Base-by-base conservation (phyloP, 2,329 filamentous ascomycete genomes). In the Fusarium acutatum region DNA sequence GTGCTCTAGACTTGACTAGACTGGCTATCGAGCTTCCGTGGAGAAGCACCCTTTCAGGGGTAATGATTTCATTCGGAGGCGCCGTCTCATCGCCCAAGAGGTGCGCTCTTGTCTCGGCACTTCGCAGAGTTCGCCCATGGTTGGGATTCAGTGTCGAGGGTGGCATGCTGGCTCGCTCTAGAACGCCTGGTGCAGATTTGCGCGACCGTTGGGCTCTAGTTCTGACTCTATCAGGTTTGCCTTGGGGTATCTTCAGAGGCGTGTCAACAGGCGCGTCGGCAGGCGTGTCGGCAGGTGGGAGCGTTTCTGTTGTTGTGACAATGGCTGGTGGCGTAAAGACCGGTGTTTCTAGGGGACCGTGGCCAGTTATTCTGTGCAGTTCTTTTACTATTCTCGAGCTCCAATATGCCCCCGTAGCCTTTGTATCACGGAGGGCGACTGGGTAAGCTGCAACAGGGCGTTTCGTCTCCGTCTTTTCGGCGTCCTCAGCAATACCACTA, bases 1-100 rank as follows among this genome's bases (percentile, higher is more conserved):
- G 83, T 11, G 83, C 83, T 43, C 86, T 84, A 15, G 81, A 80
- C 75, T 89, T 89, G 65, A 89, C 87, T 4, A 86, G 85, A 14
- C 84, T 82, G 8, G 85, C 79, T n/a, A 89, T 89, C 7, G 88
- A 88, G 65, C 79, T 84, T 49, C 63, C 60, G 14, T 28, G 30
- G 13, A 43, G 56, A 10, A 49, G 38, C 26, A 67, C 44, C 40
- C 60, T 69, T 8, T 72, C 52, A 4, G 71, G 72, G n/a, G 71
- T 67, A 9, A 34, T 50, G 34, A 50, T 18, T 22, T 58, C 43
- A 13, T 24, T 46, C 2, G 43, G 17, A 14, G 49, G 59, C 30
- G 61, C 35, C 40, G 11, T 52, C 59, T 26, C 53, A 52, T 52
- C 67, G 9, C 37, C 20, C 18, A 63, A 41, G 13, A 47, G 22